Evolutionary conservation across 352 stramenopile genomes (phyloP).

Genomic region (Phytophthora idaei): DNA sequence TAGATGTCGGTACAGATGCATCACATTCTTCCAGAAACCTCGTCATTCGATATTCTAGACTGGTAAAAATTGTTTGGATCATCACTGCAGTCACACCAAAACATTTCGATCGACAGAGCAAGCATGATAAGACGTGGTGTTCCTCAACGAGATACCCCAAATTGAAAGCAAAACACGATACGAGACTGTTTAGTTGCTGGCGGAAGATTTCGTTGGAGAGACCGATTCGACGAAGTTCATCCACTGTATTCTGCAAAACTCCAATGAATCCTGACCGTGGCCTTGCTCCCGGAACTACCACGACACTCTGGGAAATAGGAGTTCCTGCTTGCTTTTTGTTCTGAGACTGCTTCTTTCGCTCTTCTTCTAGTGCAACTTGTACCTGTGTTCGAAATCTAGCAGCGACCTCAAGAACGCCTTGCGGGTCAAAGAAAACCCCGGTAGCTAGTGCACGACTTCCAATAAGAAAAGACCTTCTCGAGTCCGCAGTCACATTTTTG

Average conservation of each 20-base stretch:
- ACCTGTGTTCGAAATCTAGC: constrained; percentile 13
- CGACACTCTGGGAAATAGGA: neutral
- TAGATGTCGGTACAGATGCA: constrained; percentile 10
- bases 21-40: constrained; percentile 20
- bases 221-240: constrained; percentile 11
- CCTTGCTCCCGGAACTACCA: neutral
- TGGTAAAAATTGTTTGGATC: constrained; percentile 3
- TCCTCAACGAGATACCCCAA: constrained; percentile 23
- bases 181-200: constrained; percentile 17
- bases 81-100: constrained; percentile 5
- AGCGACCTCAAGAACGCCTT: constrained; percentile 33
- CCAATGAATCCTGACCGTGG: constrained; percentile 14
- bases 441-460: constrained; percentile 25
- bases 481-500: constrained; percentile 6
- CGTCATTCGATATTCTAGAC: constrained; percentile 15
- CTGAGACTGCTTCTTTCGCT: constrained; percentile 11
- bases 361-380: constrained; percentile 6
- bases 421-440: constrained; percentile 37
- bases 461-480: constrained; percentile 36
- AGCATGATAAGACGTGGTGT: constrained; percentile 19
- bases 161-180: constrained; percentile 27
- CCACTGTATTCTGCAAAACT: constrained; percentile 14
- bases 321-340: constrained; percentile 15
- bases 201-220: constrained; percentile 14
- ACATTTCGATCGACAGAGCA: constrained; percentile 5